Percentiles rank a stretch among this genome's conserved stretches.
Evolutionary conservation across 148 eudicot genomes (phyloP).

Genomic region (Chenopodium album): DNA sequence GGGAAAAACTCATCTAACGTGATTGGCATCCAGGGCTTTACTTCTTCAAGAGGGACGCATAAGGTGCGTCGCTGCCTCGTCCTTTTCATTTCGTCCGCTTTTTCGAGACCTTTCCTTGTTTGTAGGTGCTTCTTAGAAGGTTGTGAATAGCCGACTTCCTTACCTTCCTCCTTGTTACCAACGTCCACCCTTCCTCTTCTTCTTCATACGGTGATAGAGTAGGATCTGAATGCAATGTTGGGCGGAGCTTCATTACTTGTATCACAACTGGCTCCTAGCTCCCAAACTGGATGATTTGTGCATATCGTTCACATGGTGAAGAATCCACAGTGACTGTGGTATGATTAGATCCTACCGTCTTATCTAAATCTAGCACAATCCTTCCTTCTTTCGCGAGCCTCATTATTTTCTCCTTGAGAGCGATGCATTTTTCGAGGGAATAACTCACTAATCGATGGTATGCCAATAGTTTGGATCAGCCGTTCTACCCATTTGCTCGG

Average conservation of each 20-base stretch:
- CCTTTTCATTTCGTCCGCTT: no score
- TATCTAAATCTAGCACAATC: not conserved
- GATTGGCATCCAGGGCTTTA: no score
- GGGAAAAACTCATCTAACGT: no score
- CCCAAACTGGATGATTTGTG: not conserved
- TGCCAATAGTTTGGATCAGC: not conserved
- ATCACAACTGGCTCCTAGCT: not conserved
- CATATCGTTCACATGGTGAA: not conserved
- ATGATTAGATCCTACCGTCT: not conserved
- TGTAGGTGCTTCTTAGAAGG: not conserved
- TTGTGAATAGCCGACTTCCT: not conserved
- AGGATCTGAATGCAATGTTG: not conserved
- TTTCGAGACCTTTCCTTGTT: not conserved
- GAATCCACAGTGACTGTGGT: no score
- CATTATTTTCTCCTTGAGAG: not conserved
- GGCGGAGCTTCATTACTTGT: not conserved
- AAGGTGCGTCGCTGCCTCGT: not conserved
- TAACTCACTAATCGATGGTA: constrained; percentile 1
- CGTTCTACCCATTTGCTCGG: not conserved
- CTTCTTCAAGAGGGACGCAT: no score
- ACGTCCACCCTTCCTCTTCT: not conserved
- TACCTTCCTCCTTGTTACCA: not conserved
- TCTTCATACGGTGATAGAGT: not conserved
- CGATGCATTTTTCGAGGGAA: not conserved
- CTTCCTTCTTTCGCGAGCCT: not conserved